phyloP scores from a whole-genome alignment of 2,329 filamentous ascomycete species.

The Diplodia intermedia region DNA sequence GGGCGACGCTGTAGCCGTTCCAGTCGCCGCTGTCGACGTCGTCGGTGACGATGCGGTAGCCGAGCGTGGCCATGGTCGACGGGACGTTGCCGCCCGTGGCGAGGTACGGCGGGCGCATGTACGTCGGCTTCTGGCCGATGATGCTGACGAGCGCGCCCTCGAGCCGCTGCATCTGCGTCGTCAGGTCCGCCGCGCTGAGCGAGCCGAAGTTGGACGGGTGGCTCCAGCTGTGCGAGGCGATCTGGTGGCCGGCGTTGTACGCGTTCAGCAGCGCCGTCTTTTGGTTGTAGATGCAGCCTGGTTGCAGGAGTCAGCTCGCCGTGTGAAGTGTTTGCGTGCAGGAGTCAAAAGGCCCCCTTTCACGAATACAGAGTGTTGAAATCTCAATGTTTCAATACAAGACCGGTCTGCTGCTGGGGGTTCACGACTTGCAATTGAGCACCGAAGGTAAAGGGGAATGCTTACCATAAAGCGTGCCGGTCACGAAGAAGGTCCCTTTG shows the following conservation, averaged over 20 bases:
- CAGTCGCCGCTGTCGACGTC: slow-evolving; percentile 47
- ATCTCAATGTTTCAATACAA: background rate
- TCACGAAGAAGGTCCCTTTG: slow-evolving; percentile 48
- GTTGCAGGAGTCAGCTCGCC: background rate
- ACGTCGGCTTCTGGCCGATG: slow-evolving; percentile 47
- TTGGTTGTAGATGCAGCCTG: slow-evolving; percentile 48
- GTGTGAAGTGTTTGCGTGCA: background rate
- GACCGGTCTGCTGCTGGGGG: too few relatives aligned
- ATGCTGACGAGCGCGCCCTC: slow-evolving; percentile 47
- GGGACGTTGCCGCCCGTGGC: slow-evolving; percentile 44
- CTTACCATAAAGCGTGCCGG: slow-evolving; percentile 42
- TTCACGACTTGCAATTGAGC: background rate
- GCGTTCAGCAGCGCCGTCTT: slow-evolving; percentile 43
- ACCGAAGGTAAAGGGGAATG: background rate
- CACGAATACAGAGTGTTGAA: background rate
- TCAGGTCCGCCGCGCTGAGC: slow-evolving; percentile 42
- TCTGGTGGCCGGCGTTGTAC: slow-evolving; percentile 46
- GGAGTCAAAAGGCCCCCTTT: background rate
- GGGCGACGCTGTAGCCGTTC: slow-evolving; percentile 43
- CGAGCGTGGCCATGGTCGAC: slow-evolving; percentile 44
- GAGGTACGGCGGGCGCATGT: slow-evolving; percentile 49
- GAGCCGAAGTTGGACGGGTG: slow-evolving; percentile 46
- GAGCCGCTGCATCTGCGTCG: slow-evolving; percentile 43
- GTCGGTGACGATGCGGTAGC: slow-evolving; percentile 46
- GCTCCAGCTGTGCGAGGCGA: slow-evolving; percentile 47